Conservation (phyloP, 495 filamentous ascomycete genomes). For the Penicillium goetzii region DNA sequence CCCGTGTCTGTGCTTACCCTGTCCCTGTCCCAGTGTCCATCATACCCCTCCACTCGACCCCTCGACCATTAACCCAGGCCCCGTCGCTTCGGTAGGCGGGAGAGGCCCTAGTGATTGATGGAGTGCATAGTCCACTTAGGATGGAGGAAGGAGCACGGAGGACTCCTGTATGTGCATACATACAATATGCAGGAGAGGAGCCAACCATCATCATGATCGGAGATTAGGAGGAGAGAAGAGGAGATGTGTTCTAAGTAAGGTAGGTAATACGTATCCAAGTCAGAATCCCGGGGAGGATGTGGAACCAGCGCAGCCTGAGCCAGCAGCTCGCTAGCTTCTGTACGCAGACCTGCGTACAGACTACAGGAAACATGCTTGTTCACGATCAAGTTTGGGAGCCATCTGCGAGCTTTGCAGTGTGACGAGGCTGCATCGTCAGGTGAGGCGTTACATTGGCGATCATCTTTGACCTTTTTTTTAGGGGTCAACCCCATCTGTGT, state of each 20-base stretch:
- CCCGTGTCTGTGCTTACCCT: conserved; percentile 26
- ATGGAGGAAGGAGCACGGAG: background rate
- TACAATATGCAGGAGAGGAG: background rate
- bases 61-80: background rate
- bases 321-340: background rate
- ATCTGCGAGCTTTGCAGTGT: conserved; percentile 11
- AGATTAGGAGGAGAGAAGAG: conserved; percentile 8
- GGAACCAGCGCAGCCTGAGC: background rate
- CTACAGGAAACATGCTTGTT: background rate
- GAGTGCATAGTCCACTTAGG: background rate
- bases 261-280: background rate
- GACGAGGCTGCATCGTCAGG: conserved; percentile 23
- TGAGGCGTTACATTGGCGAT: conserved; percentile 16
- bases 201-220: conserved; percentile 3
- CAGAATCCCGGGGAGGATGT: background rate
- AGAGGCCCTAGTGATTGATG: background rate
- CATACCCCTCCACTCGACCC: conserved; percentile 1
- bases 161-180: background rate
- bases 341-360: background rate
- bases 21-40: background rate
- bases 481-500: background rate
- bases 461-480: background rate
- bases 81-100: conserved; percentile 15
- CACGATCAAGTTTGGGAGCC: background rate
- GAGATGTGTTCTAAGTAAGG: background rate